These are phyloP conservation scores for Coffea eugenioides DNA, from an alignment of 257 asterid genomes.

Conservation along the genomic window DNA sequence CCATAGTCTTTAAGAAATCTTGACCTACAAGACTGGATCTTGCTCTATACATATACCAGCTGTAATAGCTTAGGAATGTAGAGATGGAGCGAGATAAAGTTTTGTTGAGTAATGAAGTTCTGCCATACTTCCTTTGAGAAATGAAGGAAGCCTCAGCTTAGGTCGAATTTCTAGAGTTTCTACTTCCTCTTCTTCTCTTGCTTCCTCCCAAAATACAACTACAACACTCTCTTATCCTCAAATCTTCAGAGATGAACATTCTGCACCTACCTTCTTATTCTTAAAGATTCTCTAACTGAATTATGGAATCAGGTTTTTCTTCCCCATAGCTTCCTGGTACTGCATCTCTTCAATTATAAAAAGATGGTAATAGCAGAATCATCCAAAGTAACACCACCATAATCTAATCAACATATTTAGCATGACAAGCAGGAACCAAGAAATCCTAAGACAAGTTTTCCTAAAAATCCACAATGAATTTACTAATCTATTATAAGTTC, in stretches of 20 bases:
- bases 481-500: too few relatives aligned
- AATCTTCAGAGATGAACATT: too few relatives aligned
- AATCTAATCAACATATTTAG: not conserved
- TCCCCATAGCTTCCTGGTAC: not conserved
- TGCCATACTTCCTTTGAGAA: not conserved
- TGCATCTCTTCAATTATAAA: not conserved
- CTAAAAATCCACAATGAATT: too few relatives aligned
- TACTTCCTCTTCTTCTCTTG: too few relatives aligned
- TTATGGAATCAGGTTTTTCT: not conserved
- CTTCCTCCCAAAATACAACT: too few relatives aligned
- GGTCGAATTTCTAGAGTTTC: too few relatives aligned
- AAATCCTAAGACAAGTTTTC: not conserved
- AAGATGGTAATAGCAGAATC: not conserved
- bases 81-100: not conserved
- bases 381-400: conserved; percentile 1
- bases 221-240: too few relatives aligned
- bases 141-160: too few relatives aligned
- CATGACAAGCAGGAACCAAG: not conserved
- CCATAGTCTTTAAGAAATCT: not conserved
- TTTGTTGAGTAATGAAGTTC: not conserved
- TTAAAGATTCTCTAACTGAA: not conserved
- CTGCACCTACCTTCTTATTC: too few relatives aligned
- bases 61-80: too few relatives aligned
- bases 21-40: not conserved
- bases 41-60: not conserved